A percentile compares a stretch with the other conserved stretches of the same genome.
Evolutionary conservation across 2,329 filamentous ascomycete genomes (phyloP).

Genomic region (Fusarium annulatum): DNA sequence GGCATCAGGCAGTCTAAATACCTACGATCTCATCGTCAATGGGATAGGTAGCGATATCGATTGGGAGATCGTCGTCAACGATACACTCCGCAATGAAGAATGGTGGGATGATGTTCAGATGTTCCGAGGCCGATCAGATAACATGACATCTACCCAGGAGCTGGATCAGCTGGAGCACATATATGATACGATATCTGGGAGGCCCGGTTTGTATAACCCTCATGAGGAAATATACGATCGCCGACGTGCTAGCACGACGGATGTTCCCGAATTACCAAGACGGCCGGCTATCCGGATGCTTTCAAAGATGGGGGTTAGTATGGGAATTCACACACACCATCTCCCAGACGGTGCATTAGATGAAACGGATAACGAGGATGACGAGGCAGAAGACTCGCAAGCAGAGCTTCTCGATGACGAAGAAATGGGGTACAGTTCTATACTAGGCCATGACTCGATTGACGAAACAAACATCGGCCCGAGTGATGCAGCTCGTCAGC

Average conservation of each 20-base stretch:
- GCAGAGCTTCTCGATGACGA: constrained; percentile 47
- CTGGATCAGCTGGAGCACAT: constrained; percentile 57
- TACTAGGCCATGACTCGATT: constrained; percentile 44
- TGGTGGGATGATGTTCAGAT: constrained; percentile 85
- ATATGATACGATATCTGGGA: constrained; percentile 56
- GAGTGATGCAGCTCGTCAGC: constrained; percentile 30
- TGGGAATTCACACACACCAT: constrained; percentile 81
- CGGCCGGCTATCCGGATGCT: constrained; percentile 65
- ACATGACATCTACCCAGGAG: constrained; percentile 57
- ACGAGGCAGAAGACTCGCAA: constrained; percentile 48
- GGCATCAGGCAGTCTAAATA: constrained; percentile 75
- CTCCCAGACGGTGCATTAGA: constrained; percentile 71
- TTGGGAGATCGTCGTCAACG: constrained; percentile 70
- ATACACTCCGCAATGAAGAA: constrained; percentile 74
- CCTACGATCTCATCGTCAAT: constrained; percentile 83
- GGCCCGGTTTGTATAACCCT: constrained; percentile 58
- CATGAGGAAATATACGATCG: constrained; percentile 49
- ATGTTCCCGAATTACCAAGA: constrained; percentile 70
- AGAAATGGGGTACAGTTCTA: constrained; percentile 41
- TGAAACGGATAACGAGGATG: constrained; percentile 48
- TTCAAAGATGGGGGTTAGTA: constrained; percentile 69
- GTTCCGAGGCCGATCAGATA: constrained; percentile 56
- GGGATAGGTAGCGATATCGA: constrained; percentile 68
- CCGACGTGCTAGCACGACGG: constrained; percentile 63
- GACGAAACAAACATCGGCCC: constrained; percentile 42